Evolutionary conservation across 2,329 filamentous ascomycete genomes (phyloP).

Genomic region (Aspergillus clavatus): DNA sequence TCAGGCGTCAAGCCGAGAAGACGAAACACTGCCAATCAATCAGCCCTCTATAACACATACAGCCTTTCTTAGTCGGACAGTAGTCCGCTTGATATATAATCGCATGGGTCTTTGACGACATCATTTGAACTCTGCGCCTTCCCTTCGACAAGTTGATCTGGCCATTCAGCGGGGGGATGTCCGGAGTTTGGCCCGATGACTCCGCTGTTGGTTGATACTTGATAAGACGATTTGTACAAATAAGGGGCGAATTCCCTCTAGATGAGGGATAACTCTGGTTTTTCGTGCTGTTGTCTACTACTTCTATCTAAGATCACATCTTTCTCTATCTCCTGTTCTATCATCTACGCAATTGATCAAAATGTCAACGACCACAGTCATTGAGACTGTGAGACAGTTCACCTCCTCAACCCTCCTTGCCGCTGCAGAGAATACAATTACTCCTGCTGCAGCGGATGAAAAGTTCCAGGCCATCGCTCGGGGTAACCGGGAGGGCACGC

Average conservation of each 20-base stretch:
- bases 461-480: conserved; percentile 35
- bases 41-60: background rate
- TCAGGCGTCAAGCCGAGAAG: no score
- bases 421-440: conserved; percentile 11
- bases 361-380: conserved; percentile 11
- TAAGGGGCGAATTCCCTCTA: background rate
- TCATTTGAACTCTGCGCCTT: background rate
- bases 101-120: background rate
- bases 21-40: no score
- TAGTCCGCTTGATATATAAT: background rate
- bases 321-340: background rate
- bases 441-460: conserved; percentile 23
- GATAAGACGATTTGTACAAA: background rate
- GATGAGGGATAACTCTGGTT: background rate
- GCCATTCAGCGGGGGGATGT: background rate
- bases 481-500: conserved; percentile 30
- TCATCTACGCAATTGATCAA: background rate
- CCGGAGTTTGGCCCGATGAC: background rate
- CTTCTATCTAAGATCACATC: background rate
- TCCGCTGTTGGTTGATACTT: background rate
- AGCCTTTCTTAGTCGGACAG: background rate
- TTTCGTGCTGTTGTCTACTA: background rate
- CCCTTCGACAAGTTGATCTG: background rate
- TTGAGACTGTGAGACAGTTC: conserved; percentile 5
- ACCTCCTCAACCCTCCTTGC: conserved; percentile 11